Conservation (phyloP, 371 early-diverging fungal genomes). For the Actinomortierella ambigua region DNA sequence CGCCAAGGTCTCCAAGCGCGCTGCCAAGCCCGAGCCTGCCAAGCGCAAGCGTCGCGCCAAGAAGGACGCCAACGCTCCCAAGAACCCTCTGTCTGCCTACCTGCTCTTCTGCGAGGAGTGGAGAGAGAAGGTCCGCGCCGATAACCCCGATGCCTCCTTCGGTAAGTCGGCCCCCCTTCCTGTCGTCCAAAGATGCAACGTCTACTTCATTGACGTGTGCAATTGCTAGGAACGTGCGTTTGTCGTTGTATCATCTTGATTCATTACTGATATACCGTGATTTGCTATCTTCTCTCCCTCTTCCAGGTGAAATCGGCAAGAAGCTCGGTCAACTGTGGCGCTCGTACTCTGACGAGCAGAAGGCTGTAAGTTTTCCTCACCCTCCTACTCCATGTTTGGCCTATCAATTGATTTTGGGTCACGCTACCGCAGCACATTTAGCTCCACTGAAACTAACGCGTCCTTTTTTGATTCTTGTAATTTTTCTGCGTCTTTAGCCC, state of each 20-base stretch:
- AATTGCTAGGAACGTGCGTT: background rate
- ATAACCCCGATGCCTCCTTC: constrained; percentile 81
- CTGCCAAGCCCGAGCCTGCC: constrained; percentile 28
- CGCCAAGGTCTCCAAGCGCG: constrained; percentile 32
- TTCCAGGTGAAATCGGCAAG: constrained; percentile 71
- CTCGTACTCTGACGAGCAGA: constrained; percentile 62
- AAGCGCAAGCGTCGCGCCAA: constrained; percentile 45
- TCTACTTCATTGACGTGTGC: background rate
- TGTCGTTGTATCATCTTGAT: no score
- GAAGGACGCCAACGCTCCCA: constrained; percentile 80
- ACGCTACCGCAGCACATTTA: background rate
- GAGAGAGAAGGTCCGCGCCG: constrained; percentile 68
- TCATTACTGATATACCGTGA: background rate
- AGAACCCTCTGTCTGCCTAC: constrained; percentile 83
- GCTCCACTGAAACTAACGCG: no score
- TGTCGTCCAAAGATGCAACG: background rate
- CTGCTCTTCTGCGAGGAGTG: constrained; percentile 81
- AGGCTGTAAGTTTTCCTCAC: constrained; percentile 57
- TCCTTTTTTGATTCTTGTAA: background rate
- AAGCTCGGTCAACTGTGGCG: constrained; percentile 85
- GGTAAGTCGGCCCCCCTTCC: constrained; percentile 52
- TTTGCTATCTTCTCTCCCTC: constrained; percentile 16
- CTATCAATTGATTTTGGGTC: no score
- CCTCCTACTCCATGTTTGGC: no score
- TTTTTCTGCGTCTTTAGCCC: constrained; percentile 27